phyloP scores from a whole-genome alignment of 1,284 basidiomycete species.

The Puccinia horiana region DNA sequence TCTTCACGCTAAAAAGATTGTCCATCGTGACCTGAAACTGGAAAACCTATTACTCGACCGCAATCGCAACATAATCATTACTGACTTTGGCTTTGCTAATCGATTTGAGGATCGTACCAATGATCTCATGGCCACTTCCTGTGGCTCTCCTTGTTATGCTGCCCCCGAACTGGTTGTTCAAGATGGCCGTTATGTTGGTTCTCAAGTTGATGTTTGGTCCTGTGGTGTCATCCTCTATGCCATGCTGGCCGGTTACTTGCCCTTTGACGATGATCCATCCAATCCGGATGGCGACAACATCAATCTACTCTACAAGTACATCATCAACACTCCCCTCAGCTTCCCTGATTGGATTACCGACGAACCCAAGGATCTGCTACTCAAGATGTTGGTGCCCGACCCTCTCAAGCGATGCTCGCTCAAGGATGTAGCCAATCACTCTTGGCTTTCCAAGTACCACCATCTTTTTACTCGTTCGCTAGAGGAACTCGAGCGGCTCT shows the following conservation, averaged over 20 bases:
- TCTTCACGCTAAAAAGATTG: conserved; percentile 98
- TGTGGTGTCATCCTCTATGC: conserved; percentile 99
- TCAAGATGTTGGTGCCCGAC: conserved; percentile 84
- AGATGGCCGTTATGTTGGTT: conserved; percentile 94
- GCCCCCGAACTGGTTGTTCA: conserved; percentile 99
- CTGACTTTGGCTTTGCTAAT: conserved; percentile 99
- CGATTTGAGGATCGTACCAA: conserved; percentile 85
- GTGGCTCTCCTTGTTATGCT: conserved; percentile 96
- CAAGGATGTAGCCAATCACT: conserved; percentile 74
- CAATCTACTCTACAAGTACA: conserved; percentile 99
- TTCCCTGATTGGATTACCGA: conserved; percentile 89
- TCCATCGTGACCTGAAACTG: conserved; percentile 97
- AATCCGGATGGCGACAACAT: conserved; percentile 99
- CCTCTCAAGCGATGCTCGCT: conserved; percentile 74
- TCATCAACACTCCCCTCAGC: conserved; percentile 89
- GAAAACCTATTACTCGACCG: conserved; percentile 97
- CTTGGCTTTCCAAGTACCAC: conserved; percentile 74
- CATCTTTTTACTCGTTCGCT: conserved; percentile 71
- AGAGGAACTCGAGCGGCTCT: conserved; percentile 74
- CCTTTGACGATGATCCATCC: conserved; percentile 98
- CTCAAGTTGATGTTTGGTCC: conserved; percentile 99
- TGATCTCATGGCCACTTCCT: conserved; percentile 98
- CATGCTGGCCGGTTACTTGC: conserved; percentile 97
- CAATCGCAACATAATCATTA: conserved; percentile 97
- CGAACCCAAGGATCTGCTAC: conserved; percentile 72